phyloP scores from a whole-genome alignment of 169 alveolate genomes.

The Theileria parva region DNA sequence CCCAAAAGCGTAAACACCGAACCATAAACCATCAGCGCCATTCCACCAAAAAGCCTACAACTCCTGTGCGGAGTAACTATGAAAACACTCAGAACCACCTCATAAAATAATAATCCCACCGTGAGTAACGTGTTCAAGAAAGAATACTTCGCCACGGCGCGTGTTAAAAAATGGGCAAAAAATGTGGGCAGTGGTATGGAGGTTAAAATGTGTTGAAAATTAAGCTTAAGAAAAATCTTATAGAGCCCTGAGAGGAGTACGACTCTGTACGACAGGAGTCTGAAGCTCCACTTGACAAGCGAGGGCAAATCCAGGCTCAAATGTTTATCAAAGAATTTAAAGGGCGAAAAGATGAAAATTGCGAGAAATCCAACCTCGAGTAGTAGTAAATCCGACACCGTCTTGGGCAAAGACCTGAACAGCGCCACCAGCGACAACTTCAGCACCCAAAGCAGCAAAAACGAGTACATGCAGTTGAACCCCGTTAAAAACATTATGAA shows the following conservation, averaged over 20 bases:
- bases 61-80: conserved; percentile 31
- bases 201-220: conserved; percentile 24
- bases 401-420: conserved; percentile 25
- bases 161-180: conserved; percentile 3
- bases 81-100: conserved; percentile 40
- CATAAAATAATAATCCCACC: conserved; percentile 21
- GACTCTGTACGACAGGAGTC: conserved; percentile 40
- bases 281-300: conserved; percentile 42
- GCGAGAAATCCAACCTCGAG: conserved; percentile 58
- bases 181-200: conserved; percentile 56
- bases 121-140: conserved; percentile 9
- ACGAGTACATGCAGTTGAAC: conserved; percentile 23
- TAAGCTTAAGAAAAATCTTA: conserved; percentile 13
- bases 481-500: conserved; percentile 41
- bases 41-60: conserved; percentile 45
- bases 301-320: conserved; percentile 40
- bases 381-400: conserved; percentile 47
- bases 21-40: conserved; percentile 29
- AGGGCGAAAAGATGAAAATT: conserved; percentile 50
- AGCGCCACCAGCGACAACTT: conserved; percentile 34
- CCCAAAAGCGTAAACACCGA: conserved; percentile 35
- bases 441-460: conserved; percentile 32
- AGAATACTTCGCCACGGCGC: neutral
- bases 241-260: conserved; percentile 45
- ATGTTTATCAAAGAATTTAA: conserved; percentile 30